Base-by-base conservation (phyloP, 352 stramenopile species). In the Pythium myriotylum region DNA sequence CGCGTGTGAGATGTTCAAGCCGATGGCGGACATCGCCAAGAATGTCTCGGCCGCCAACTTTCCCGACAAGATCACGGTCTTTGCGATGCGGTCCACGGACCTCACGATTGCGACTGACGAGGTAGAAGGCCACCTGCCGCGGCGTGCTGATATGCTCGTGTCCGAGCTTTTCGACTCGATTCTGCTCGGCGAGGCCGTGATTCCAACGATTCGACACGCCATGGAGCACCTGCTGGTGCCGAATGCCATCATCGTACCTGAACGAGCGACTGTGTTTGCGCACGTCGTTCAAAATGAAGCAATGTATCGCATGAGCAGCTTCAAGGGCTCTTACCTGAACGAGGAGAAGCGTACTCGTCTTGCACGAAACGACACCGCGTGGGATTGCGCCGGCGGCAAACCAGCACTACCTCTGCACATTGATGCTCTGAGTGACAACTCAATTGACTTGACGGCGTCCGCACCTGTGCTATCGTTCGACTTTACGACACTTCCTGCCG, bases 81-180 rank as follows among this genome's bases (percentile, higher is more conserved):
- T 92, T 42, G 70, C 82, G 20, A 63, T 88, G 49, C 80, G 83
- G 12, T 94, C 82, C n/a, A 94, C 84, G 13, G 81, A 91, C 20
- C 65, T 95, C 37, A 67, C 69, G 16, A 76, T 94, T 7, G 59
- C 61, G 4, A 19, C 46, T 0, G 62, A 74, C 0, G 58, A 32
- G 17, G 50, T 22, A 0, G 40, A 48, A 17, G 60, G 62, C 10
- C 75, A 92, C 50, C 48, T 94, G 45, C 84, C 82, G 8, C 60
- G 65, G 32, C 84, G 86, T 17, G 87, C 88, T 3, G 91, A 97
- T 52, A 84, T 98, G 70, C 74, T 97, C n/a, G 90, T 98, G 39
- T 97, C 91, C 9, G 92, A 98, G 76, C 81, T 97, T 22, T 92
- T 97, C 48, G 92, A 98, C 76, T 96, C 88, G 62, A 78, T 92